These are phyloP conservation scores for Chimonanthus salicifolius DNA, from an alignment of 164 flowering plant species.

Conservation along the genomic window DNA sequence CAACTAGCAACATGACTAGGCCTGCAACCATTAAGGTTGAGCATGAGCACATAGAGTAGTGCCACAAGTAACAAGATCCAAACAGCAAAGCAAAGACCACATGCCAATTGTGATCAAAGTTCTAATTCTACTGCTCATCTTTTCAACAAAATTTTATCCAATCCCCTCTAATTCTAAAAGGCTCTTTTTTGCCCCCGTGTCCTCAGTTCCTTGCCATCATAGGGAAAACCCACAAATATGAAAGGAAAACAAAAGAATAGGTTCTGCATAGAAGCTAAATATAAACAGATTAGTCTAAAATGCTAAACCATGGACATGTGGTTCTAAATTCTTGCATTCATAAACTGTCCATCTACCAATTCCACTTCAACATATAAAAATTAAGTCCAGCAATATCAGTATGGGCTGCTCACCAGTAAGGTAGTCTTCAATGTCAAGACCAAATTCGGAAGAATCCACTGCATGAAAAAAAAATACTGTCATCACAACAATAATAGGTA, in stretches of 20 bases:
- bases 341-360: background rate
- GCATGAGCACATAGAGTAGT: no score
- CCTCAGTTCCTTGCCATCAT: background rate
- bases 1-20: no score
- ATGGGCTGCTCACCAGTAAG: conserved; percentile 59
- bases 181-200: background rate
- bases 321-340: background rate
- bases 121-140: background rate
- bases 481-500: no score
- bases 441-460: conserved; percentile 73
- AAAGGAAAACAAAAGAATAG: no score
- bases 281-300: no score
- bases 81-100: no score
- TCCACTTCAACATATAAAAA: background rate
- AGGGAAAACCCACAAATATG: no score
- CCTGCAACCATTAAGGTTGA: no score
- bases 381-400: background rate
- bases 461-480: conserved; percentile 16
- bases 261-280: no score
- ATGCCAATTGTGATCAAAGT: no score
- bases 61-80: no score
- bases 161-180: background rate
- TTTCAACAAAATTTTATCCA: background rate
- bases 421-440: conserved; percentile 90
- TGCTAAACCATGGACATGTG: background rate